Base-by-base conservation (phyloP, 768 basidiomycete species). In the Lactarius akahatsu region DNA sequence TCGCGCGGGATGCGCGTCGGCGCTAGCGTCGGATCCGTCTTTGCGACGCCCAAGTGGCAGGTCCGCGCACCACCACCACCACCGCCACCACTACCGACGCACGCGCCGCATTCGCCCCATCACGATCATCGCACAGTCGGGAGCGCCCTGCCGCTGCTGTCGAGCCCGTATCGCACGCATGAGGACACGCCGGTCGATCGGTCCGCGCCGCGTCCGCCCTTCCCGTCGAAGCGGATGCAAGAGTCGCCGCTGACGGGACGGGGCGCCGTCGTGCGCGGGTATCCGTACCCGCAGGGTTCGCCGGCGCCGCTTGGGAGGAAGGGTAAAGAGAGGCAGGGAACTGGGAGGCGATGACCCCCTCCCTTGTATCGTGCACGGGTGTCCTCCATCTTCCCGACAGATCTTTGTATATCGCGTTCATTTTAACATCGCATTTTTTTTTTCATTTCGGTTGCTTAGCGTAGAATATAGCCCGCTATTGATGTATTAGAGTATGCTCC, bases 1-100 rank as follows among this genome's bases (percentile, higher is more conserved):
- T 92, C 91, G n/a, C 80, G 91, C 54, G 89, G 90, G 4, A 86
- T 91, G 70, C 85, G 23, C 59, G 61, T 70, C 15, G 67, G 69
- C 3, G 67, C 63, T 9, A 63, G 62, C 52, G 26, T 60, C 26
- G 26, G 58, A 16, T 63, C 66, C 4, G 67, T 62, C 10, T 70
- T 70, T 57, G 58, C 62, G 18, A 70, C 69, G 10, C 69, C 69
- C 16, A 70, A 69, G 59, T 64, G 66, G 66, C 66, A 67, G 41
- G 32, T 63, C 10, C 66, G 58, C 20, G 32, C 30, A n/a, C 58
- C 58, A 6, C n/a, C n/a, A n/a, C 58, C 57, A 11, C 36, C 23
- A n/a, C 58, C 58, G 2, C 58, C 57, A 11, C 36, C 3, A 36
- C 36, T 0, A 38, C 2, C 11, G 36, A 38, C 2, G 28, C 28